A percentile compares a stretch with the other conserved stretches of the same genome.
These are phyloP conservation scores for Ascoidea rubescens DNA, from an alignment of 805 yeast species.

Conservation along the genomic window DNA sequence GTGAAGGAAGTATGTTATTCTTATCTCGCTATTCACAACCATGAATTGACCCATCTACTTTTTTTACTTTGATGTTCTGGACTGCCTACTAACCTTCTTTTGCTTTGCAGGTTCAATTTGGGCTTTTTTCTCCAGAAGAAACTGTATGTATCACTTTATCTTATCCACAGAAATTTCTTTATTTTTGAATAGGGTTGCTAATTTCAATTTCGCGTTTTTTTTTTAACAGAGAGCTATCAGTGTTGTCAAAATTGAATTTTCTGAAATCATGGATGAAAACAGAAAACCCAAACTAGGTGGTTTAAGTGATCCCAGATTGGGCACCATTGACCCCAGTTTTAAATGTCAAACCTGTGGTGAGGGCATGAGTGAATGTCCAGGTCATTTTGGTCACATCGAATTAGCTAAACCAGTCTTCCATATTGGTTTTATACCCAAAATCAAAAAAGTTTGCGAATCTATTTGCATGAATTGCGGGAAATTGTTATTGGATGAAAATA, in stretches of 20 bases:
- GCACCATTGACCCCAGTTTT: slow-evolving; percentile 92
- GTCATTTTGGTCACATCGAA: slow-evolving; percentile 98
- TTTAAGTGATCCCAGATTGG: slow-evolving; percentile 90
- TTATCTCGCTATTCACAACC: not conserved
- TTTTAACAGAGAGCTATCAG: slow-evolving; percentile 67
- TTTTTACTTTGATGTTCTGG: slow-evolving; percentile 6
- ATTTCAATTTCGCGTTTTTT: slow-evolving; percentile 1
- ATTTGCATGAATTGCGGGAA: slow-evolving; percentile 99
- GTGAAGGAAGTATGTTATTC: slow-evolving; percentile 70
- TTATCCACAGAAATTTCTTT: not conserved
- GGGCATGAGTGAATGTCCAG: slow-evolving; percentile 98
- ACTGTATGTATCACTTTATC: slow-evolving; percentile 25
- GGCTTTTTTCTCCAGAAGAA: slow-evolving; percentile 95
- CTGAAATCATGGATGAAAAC: slow-evolving; percentile 99
- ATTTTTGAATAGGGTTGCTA: not conserved
- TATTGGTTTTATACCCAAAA: slow-evolving; percentile 86
- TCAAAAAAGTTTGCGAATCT: slow-evolving; percentile 90
- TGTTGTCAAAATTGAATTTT: slow-evolving; percentile 95
- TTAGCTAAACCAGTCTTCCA: slow-evolving; percentile 97
- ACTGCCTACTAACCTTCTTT: slow-evolving; percentile 7
- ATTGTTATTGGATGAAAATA: slow-evolving; percentile 67
- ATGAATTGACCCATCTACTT: slow-evolving; percentile 2
- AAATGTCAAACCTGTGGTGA: slow-evolving; percentile 99
- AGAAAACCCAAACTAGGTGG: slow-evolving; percentile 96
- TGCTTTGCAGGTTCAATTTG: slow-evolving; percentile 66